phyloP scores from a whole-genome alignment of 2,329 filamentous ascomycete genomes.

The Mollisia scopiformis region DNA sequence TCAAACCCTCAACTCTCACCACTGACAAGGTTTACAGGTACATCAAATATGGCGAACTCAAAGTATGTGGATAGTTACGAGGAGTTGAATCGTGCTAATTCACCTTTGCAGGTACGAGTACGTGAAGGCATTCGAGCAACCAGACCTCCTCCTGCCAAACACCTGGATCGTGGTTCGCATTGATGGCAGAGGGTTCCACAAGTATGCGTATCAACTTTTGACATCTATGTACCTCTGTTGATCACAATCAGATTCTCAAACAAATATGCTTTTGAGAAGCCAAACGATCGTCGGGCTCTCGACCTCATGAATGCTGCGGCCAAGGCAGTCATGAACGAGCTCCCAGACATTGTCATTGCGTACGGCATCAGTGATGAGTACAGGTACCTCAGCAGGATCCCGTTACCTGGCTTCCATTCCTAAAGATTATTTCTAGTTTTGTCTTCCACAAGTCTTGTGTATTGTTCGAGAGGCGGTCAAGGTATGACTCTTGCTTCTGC shows the following conservation, averaged over 20 bases:
- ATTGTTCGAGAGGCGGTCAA: conserved; percentile 83
- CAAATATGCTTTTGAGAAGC: conserved; percentile 86
- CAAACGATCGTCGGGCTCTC: conserved; percentile 85
- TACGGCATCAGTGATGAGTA: conserved; percentile 97
- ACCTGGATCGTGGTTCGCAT: conserved; percentile 96
- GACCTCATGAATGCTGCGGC: conserved; percentile 95
- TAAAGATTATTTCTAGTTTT: conserved; percentile 60
- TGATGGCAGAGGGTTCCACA: conserved; percentile 93
- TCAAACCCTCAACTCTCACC: neutral
- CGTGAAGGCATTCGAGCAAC: conserved; percentile 85
- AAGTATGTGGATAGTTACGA: conserved; percentile 22
- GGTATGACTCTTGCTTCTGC: conserved; percentile 49
- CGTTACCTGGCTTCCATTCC: conserved; percentile 38
- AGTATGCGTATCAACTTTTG: conserved; percentile 58
- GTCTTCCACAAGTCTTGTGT: conserved; percentile 82
- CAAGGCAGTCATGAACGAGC: conserved; percentile 77
- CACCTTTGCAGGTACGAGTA: conserved; percentile 77
- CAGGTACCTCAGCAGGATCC: conserved; percentile 53
- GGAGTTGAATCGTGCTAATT: neutral
- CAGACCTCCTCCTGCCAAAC: conserved; percentile 79
- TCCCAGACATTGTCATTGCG: conserved; percentile 83
- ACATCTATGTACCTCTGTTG: neutral
- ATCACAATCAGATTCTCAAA: conserved; percentile 66
- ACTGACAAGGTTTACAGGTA: neutral
- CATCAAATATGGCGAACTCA: conserved; percentile 33